These are phyloP conservation scores for Acephala macrosclerotiorum DNA, from an alignment of 2,329 filamentous ascomycete genomes.

Conservation along the genomic window DNA sequence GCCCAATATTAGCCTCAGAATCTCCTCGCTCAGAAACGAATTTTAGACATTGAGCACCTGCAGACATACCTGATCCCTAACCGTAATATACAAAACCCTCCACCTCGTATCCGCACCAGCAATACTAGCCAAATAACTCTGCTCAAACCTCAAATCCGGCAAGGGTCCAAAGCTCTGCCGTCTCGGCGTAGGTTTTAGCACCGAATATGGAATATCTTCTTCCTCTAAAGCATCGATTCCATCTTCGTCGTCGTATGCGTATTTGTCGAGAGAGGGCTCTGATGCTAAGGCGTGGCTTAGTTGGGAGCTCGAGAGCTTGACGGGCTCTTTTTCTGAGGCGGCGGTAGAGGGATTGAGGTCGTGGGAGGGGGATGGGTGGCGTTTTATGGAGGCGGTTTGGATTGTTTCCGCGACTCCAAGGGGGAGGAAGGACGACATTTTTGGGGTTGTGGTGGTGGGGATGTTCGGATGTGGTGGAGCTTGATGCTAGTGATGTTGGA, in stretches of 20 bases:
- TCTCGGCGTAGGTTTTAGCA: slow-evolving; percentile 63
- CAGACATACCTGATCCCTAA: slow-evolving; percentile 79
- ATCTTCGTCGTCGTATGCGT: slow-evolving; percentile 48
- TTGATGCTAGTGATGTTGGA: neutral
- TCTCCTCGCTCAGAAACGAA: neutral
- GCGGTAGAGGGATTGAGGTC: slow-evolving; percentile 84
- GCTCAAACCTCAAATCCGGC: slow-evolving; percentile 94
- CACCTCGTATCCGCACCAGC: slow-evolving; percentile 80
- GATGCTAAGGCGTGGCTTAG: slow-evolving; percentile 39
- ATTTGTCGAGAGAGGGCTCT: slow-evolving; percentile 42
- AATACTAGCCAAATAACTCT: slow-evolving; percentile 95
- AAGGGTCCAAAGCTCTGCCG: slow-evolving; percentile 66
- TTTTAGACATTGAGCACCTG: neutral
- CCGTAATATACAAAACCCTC: slow-evolving; percentile 82
- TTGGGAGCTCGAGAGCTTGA: slow-evolving; percentile 52
- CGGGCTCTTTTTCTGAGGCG: slow-evolving; percentile 70
- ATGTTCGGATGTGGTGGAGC: neutral
- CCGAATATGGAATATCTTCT: slow-evolving; percentile 73
- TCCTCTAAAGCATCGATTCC: slow-evolving; percentile 53
- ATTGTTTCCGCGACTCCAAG: slow-evolving; percentile 79
- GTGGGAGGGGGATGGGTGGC: slow-evolving; percentile 72
- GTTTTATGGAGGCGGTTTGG: slow-evolving; percentile 81
- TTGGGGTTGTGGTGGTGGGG: slow-evolving; percentile 12
- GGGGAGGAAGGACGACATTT: slow-evolving; percentile 50
- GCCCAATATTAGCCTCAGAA: slow-evolving; percentile 13